phyloP scores from a whole-genome alignment of 306 rosid genomes.

The Glycyrrhiza uralensis region DNA sequence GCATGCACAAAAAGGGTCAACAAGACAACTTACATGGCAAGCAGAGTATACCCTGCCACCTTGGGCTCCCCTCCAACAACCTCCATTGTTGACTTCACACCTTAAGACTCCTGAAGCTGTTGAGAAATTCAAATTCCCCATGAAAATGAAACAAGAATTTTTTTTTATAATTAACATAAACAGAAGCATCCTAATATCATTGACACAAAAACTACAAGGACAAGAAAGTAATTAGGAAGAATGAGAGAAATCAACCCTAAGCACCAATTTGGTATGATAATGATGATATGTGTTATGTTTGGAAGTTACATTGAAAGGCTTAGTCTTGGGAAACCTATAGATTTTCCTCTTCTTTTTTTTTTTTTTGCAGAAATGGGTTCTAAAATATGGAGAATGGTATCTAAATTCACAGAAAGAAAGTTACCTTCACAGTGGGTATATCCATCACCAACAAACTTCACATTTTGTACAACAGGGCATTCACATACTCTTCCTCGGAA shows the following conservation, averaged over 20 bases:
- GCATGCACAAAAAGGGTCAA: background rate
- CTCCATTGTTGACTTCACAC: constrained; percentile 85
- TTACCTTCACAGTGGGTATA: constrained; percentile 91
- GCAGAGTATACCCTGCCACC: constrained; percentile 69
- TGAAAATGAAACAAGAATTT: background rate
- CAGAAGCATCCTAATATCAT: background rate
- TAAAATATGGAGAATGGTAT: background rate
- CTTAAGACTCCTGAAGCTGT: constrained; percentile 82
- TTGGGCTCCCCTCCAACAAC: constrained; percentile 76
- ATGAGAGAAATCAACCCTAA: background rate
- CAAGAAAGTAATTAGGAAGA: background rate
- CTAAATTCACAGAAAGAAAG: constrained; percentile 12
- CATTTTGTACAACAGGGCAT: constrained; percentile 83
- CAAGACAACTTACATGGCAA: constrained; percentile 59
- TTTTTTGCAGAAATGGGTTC: background rate
- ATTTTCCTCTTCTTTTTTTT: background rate
- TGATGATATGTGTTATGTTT: background rate
- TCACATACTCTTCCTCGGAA: constrained; percentile 96
- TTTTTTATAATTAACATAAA: background rate
- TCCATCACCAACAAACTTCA: constrained; percentile 83
- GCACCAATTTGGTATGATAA: constrained; percentile 7
- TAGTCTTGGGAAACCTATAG: background rate
- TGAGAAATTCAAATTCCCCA: constrained; percentile 18
- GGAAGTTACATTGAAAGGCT: background rate
- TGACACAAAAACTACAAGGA: background rate